These are phyloP conservation scores for Hordeum vulgare DNA, from an alignment of 176 grass and related monocot species.

Conservation along the genomic window MorexV3_pseudomolecules_assembly NC_058520.1:333453290-333453789, in stretches of 20 bases:
- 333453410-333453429: slow-evolving; percentile 90
- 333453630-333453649: background rate
- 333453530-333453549: background rate
- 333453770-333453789: slow-evolving; percentile 91
- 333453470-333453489: slow-evolving; percentile 97
- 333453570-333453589: background rate
- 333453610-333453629: background rate
- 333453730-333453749: slow-evolving; percentile 83
- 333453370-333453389: slow-evolving; percentile 76
- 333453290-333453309: slow-evolving; percentile 79
- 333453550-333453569: background rate
- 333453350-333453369: slow-evolving; percentile 90
- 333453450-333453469: slow-evolving; percentile 98
- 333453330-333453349: slow-evolving; percentile 66
- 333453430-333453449: slow-evolving; percentile 79
- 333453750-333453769: slow-evolving; percentile 86
- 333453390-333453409: slow-evolving; percentile 76
- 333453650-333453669: background rate
- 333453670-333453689: background rate
- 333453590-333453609: background rate
- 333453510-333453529: background rate
- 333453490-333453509: slow-evolving; percentile 61
- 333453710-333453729: slow-evolving; percentile 89
- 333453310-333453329: slow-evolving; percentile 92
- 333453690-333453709: slow-evolving; percentile 93